A percentile compares a stretch with the other conserved stretches of the same genome.
Evolutionary conservation across 148 eudicot species (phyloP).

Genomic region (Fagopyrum esculentum): DNA sequence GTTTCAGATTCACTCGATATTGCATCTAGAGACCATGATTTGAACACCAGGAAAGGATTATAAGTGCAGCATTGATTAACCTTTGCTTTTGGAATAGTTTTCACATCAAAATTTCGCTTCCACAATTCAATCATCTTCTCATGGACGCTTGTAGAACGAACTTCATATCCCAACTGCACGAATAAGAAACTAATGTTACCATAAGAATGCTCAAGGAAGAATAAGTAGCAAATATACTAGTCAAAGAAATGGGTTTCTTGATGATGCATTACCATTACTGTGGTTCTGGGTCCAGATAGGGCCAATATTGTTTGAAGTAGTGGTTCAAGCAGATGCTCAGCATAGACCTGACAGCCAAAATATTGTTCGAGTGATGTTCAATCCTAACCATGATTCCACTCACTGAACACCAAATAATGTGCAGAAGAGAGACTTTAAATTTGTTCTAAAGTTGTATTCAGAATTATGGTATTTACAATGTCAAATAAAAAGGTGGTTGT

Average conservation of each 20-base stretch:
- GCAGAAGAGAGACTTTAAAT: background rate
- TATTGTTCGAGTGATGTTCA: background rate
- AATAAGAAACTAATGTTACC: background rate
- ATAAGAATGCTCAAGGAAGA: background rate
- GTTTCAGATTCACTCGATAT: background rate
- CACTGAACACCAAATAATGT: background rate
- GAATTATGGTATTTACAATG: background rate
- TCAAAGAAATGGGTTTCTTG: background rate
- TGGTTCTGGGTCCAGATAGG: slow-evolving; percentile 80
- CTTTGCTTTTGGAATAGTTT: slow-evolving; percentile 74
- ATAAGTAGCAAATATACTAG: background rate
- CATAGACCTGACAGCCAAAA: slow-evolving; percentile 54
- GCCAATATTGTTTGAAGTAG: slow-evolving; percentile 69
- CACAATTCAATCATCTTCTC: slow-evolving; percentile 82
- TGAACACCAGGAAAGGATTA: background rate
- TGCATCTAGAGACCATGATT: background rate
- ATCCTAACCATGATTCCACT: background rate
- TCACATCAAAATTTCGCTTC: slow-evolving; percentile 72
- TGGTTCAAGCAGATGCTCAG: slow-evolving; percentile 91
- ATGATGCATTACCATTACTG: slow-evolving; percentile 48
- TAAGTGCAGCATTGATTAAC: slow-evolving; percentile 24
- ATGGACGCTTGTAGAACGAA: slow-evolving; percentile 91
- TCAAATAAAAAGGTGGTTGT: background rate
- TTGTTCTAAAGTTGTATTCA: background rate
- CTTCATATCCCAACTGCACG: slow-evolving; percentile 76